Base-by-base conservation (phyloP, 495 filamentous ascomycete species). In the Aspergillus nidulans region DNA sequence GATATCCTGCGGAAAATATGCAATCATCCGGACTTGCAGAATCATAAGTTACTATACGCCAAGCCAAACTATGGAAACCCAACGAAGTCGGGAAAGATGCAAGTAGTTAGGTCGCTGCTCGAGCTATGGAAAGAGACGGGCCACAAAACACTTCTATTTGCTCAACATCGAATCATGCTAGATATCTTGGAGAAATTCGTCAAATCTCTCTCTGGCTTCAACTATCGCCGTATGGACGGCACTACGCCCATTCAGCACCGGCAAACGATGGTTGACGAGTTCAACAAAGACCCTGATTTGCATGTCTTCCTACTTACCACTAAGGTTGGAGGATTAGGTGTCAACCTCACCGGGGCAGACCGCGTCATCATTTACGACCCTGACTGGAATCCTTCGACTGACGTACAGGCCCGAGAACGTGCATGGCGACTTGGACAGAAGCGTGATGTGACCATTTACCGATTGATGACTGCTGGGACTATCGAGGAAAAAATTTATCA, bases 401-500 rank as follows among this genome's bases (percentile, higher is more conserved):
- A 97, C 62, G 75, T 92, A 24, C 92, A 98, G 66, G 94, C 94
- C 4, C 85, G 92, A n/a, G 94, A 98, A 71, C 82, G 94, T 52
- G 92, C 94, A 20, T 97, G 94, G 94, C 82, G 94, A 38, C 77
- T 98, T 10, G 94, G 94, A 3, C 94, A 98, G 71, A 97, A 92
- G 64, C 85, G 86, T 44, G 89, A 95, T 42, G 94, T 98, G 18
- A 91, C 86, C 0, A 91, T 98, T 26, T 98, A 94, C 68, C 87
- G 94, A 21, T 77, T 98, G 36, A 91, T 98, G 88, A 94, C 90
- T n/a, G 89, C 90, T 2, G 92, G 92, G 15, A 97, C 94, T 0
- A 97, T 98, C 28, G 94, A 98, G 63, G 94, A 98, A 70, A 97
- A 97, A 77, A 97, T 98, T 38, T 97, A 97, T 54, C 94, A 97